Evolutionary conservation across 257 asterid species (phyloP).

Genomic region (Gardenia jasminoides): DNA sequence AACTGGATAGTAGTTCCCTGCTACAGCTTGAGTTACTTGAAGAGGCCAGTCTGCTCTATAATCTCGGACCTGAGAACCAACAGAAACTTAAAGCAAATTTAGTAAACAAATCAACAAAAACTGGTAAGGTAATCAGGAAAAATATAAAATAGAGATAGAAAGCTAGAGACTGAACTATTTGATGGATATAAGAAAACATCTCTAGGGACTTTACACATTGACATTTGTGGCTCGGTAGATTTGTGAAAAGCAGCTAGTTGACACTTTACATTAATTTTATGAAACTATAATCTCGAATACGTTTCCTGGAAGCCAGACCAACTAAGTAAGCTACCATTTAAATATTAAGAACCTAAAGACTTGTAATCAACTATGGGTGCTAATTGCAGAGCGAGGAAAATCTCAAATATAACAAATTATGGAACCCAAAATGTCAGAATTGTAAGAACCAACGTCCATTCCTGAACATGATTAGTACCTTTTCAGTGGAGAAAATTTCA

Average conservation of each 20-base stretch:
- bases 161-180: neutral
- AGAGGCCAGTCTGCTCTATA: constrained; percentile 78
- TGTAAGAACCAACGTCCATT: neutral
- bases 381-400: neutral
- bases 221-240: neutral
- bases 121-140: neutral
- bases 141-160: too few species aligned
- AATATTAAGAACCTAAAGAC: too few species aligned
- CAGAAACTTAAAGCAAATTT: constrained; percentile 1
- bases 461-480: neutral
- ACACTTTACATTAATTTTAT: too few species aligned
- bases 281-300: neutral
- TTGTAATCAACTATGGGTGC: neutral
- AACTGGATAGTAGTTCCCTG: constrained; percentile 94
- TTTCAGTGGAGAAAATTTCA: neutral
- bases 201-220: neutral
- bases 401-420: neutral
- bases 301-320: neutral
- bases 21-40: constrained; percentile 78
- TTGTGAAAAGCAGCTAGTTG: neutral
- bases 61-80: constrained; percentile 65
- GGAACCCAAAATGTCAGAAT: neutral
- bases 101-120: constrained; percentile 14
- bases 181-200: neutral
- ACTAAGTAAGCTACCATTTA: neutral